A percentile compares a stretch with the other conserved stretches of the same genome.
Conservation (phyloP, 306 rosid species). For the Cercis canadensis region DNA sequence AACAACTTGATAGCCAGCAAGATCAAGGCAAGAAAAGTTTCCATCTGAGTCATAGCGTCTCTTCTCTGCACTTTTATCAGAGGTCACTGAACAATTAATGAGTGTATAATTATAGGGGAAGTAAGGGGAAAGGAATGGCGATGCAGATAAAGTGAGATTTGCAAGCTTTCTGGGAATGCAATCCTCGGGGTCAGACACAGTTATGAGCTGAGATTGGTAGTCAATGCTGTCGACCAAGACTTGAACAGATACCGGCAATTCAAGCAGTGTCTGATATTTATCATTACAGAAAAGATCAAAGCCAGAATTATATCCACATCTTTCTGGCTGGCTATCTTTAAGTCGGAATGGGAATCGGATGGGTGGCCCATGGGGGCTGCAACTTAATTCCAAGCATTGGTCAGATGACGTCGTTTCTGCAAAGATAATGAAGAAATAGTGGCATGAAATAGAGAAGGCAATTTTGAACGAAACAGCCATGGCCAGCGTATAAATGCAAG, state of each 20-base stretch:
- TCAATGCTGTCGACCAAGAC: conserved; percentile 16
- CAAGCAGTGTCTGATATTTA: conserved; percentile 20
- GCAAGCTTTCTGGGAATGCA: too few species aligned
- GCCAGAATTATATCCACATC: conserved; percentile 19
- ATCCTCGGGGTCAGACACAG: conserved; percentile 20
- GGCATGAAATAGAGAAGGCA: too few species aligned
- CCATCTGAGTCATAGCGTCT: too few species aligned
- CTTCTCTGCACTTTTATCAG: too few species aligned
- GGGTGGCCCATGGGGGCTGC: conserved; percentile 3
- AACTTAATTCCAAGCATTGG: conserved; percentile 33
- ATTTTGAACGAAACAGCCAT: too few species aligned
- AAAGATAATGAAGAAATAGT: not conserved
- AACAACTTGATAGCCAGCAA: too few species aligned
- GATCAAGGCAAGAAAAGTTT: too few species aligned
- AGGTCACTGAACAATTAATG: too few species aligned
- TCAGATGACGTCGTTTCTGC: not conserved
- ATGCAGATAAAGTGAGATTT: too few species aligned
- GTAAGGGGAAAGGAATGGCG: too few species aligned
- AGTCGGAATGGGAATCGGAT: conserved; percentile 36
- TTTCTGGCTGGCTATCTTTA: conserved; percentile 20
- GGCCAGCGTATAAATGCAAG: too few species aligned
- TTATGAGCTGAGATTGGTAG: conserved; percentile 25
- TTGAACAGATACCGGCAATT: conserved; percentile 27
- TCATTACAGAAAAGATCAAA: conserved; percentile 34
- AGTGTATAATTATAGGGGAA: too few species aligned